These are phyloP conservation scores for Malus sieversii DNA, from an alignment of 306 rosid species.

Conservation along the genomic window DNA sequence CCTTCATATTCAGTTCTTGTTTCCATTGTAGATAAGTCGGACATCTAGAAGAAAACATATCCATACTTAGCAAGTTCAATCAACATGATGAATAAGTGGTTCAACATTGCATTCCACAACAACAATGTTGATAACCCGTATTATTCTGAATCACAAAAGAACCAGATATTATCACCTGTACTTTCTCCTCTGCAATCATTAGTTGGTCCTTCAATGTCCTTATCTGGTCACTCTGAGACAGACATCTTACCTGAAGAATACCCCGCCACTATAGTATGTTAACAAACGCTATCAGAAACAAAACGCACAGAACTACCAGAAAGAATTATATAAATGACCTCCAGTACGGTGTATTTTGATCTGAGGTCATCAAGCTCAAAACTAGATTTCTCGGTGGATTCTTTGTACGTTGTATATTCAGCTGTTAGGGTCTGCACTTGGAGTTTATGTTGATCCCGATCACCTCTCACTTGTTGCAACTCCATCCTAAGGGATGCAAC, in stretches of 20 bases:
- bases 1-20: slow-evolving; percentile 71
- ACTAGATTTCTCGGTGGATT: slow-evolving; percentile 48
- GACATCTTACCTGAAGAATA: slow-evolving; percentile 60
- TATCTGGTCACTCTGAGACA: slow-evolving; percentile 52
- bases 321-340: slow-evolving; percentile 45
- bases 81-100: not conserved
- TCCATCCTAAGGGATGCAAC: slow-evolving; percentile 58
- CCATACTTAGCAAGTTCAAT: not conserved
- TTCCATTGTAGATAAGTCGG: slow-evolving; percentile 63
- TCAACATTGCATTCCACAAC: not conserved
- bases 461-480: slow-evolving; percentile 74
- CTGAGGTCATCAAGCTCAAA: slow-evolving; percentile 53
- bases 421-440: slow-evolving; percentile 55
- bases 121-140: slow-evolving; percentile 8
- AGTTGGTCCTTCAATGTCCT: slow-evolving; percentile 52
- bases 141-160: not conserved
- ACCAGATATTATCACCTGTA: slow-evolving; percentile 53
- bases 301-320: not conserved
- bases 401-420: slow-evolving; percentile 56
- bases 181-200: slow-evolving; percentile 50
- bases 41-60: slow-evolving; percentile 45
- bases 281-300: not conserved
- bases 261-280: not conserved
- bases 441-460: slow-evolving; percentile 51
- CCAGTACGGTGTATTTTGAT: slow-evolving; percentile 49